Base-by-base conservation (phyloP, 2,329 filamentous ascomycete genomes). In the Fusarium udum region DNA sequence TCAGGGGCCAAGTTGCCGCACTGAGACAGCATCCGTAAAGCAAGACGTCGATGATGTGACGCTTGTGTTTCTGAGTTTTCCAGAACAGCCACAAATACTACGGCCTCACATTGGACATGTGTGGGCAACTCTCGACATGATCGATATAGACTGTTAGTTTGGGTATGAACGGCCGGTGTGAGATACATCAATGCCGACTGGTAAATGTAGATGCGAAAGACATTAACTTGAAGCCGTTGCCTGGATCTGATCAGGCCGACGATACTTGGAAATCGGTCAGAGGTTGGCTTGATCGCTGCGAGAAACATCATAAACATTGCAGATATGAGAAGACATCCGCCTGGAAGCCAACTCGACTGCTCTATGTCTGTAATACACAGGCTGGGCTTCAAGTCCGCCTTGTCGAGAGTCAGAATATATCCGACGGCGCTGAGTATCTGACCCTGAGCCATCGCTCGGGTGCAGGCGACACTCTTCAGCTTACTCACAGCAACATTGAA, bases 371-470 rank as follows among this genome's bases (percentile, higher is more conserved):
- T 16, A 26, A 40, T 1, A 36, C 8, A 7, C 34, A 34, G 14
- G 45, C 34, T 18, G 22, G 45, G 2, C 28, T 65, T 20, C 36
- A 45, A 22, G 12, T 69, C 22, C 51, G 32, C 22, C 51, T 71
- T 4, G 26, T 62, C 6, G 65, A 66, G 14, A 24, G 52, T 5
- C 40, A 22, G 6, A 28, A 58, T 12, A 6, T 59, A 7, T 56
- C 56, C 2, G 32, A 51, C 13, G 20, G 32, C 6, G 28, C n/a
- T 7, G 37, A 66, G 24, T 69, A 71, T 11, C 20, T 69, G 12
- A 69, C 69, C 6, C 39, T 71, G 22, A 69, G 61, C 37, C 57
- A 69, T 40, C 32, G 42, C 4, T 32, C 48, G 39, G 57, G 39
- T 3, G 22, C 28, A 31, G 28, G 2, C 13, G 28, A 15, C 1